Conservation (phyloP, 768 basidiomycete genomes). For the Gymnopilus junonius region DNA sequence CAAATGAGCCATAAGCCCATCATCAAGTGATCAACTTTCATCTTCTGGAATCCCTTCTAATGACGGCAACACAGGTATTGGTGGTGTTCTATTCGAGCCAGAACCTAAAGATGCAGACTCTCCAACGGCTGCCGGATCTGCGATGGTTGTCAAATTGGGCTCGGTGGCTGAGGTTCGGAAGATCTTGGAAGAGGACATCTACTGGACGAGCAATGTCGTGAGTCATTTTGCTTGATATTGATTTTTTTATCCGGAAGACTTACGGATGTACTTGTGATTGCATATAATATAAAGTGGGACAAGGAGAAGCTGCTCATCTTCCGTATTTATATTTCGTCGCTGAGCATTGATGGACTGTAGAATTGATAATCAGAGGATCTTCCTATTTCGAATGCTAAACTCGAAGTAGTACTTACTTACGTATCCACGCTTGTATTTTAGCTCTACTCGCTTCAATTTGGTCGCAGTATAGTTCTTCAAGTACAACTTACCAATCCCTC, state of each 20-base stretch:
- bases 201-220: background rate
- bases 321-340: background rate
- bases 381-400: too few relatives aligned
- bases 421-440: too few relatives aligned
- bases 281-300: background rate
- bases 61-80: background rate
- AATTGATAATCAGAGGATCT: too few relatives aligned
- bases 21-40: background rate
- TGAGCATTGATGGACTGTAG: background rate
- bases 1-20: too few relatives aligned
- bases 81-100: background rate
- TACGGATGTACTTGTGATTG: too few relatives aligned
- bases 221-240: background rate
- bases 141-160: background rate
- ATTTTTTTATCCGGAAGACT: background rate
- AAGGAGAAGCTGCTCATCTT: background rate
- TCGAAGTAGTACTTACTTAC: too few relatives aligned
- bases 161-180: background rate
- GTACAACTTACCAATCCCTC: too few relatives aligned
- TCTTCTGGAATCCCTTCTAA: background rate
- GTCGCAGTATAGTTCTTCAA: too few relatives aligned
- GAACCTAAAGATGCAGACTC: background rate
- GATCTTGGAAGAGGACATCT: background rate
- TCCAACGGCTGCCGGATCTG: background rate
- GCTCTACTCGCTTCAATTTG: too few relatives aligned